Percentiles rank a stretch among this genome's conserved stretches.
Conservation (phyloP, 768 basidiomycete genomes). For the Grammothele lineata region DNA sequence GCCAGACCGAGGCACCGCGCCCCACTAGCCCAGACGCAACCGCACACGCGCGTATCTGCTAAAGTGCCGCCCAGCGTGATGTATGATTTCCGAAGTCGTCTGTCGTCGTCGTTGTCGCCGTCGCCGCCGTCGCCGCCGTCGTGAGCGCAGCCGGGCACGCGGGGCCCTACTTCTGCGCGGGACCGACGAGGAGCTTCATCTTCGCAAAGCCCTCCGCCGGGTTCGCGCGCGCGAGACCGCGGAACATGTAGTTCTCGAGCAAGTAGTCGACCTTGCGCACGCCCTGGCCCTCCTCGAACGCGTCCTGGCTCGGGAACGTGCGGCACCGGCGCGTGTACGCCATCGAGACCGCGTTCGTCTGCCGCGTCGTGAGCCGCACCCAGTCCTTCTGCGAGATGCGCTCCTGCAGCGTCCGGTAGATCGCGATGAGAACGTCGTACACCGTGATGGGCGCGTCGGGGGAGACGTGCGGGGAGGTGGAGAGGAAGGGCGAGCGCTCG, state of each 20-base stretch:
- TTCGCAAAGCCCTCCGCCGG: conserved; percentile 19
- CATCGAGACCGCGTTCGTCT: conserved; percentile 30
- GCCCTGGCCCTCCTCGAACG: conserved; percentile 32
- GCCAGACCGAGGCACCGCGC: no score
- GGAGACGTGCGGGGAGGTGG: conserved; percentile 28
- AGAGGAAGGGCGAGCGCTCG: conserved; percentile 15
- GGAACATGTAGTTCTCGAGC: conserved; percentile 31
- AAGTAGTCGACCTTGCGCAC: conserved; percentile 40
- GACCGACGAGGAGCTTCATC: conserved; percentile 20
- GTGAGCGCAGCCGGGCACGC: no score
- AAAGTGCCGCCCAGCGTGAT: no score
- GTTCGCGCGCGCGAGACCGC: conserved; percentile 29
- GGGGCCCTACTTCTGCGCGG: no score
- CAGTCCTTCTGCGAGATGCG: conserved; percentile 33
- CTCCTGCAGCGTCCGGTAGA: conserved; percentile 44
- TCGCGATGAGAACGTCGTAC: conserved; percentile 51
- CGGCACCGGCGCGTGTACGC: conserved; percentile 34
- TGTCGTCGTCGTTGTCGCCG: no score
- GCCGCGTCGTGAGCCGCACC: conserved; percentile 24
- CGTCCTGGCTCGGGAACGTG: conserved; percentile 26
- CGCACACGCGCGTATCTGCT: no score
- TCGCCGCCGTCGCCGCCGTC: no score
- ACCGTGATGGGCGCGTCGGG: conserved; percentile 39
- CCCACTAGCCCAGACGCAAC: no score
- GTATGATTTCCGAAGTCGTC: no score